These are phyloP conservation scores for Neocucurbitaria cava DNA, from an alignment of 2,329 filamentous ascomycete species.

Conservation along the genomic window DNA sequence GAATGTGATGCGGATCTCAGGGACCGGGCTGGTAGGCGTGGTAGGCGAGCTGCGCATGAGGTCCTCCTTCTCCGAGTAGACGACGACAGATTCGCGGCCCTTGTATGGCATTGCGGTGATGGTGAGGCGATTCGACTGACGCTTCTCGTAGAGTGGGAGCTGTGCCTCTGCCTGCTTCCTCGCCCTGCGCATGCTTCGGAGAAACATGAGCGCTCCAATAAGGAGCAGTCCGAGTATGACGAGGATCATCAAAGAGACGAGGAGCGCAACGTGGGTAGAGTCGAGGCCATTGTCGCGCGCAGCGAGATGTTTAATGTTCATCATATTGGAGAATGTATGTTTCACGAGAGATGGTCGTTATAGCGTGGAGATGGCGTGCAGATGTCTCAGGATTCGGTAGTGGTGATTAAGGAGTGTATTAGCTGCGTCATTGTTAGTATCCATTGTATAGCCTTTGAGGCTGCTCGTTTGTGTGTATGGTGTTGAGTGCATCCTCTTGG, in stretches of 20 bases:
- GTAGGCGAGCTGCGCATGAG: constrained; percentile 78
- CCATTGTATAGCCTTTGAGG: constrained; percentile 5
- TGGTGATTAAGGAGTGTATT: constrained; percentile 37
- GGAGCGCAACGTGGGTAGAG: constrained; percentile 72
- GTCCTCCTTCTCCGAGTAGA: constrained; percentile 80
- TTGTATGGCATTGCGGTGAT: constrained; percentile 54
- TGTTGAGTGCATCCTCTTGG: constrained; percentile 26
- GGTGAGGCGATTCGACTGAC: constrained; percentile 62
- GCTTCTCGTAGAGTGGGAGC: constrained; percentile 73
- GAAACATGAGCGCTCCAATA: constrained; percentile 71
- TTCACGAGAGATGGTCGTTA: constrained; percentile 22
- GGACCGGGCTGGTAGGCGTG: constrained; percentile 79
- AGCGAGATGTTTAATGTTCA: constrained; percentile 58
- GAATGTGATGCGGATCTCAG: constrained; percentile 98
- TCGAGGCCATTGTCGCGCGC: constrained; percentile 62
- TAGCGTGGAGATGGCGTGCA: constrained; percentile 29
- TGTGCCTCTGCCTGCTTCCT: constrained; percentile 54
- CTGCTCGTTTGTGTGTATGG: constrained; percentile 14
- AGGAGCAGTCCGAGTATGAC: constrained; percentile 75
- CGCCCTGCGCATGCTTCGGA: constrained; percentile 70
- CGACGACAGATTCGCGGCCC: constrained; percentile 72
- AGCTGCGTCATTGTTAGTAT: constrained; percentile 33
- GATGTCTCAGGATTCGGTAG: constrained; percentile 16
- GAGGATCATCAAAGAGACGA: constrained; percentile 81
- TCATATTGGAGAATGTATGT: constrained; percentile 36